These are phyloP conservation scores for Sequoiadendron giganteum DNA, from an alignment of 75 land plant genomes.

Conservation along the genomic window DNA sequence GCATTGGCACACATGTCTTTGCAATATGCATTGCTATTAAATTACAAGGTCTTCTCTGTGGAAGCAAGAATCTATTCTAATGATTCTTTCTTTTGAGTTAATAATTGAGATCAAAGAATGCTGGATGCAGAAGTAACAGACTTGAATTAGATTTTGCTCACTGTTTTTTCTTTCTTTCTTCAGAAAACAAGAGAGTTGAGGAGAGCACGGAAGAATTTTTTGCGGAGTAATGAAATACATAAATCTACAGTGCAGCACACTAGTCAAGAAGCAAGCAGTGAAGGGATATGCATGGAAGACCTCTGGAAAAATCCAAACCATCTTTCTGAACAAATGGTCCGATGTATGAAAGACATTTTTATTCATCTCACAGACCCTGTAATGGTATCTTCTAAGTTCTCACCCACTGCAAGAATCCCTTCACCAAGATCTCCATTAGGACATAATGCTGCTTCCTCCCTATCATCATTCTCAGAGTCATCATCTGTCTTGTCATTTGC, in stretches of 20 bases:
- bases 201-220: not conserved
- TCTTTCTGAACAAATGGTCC: slow-evolving; percentile 87
- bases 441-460: slow-evolving; percentile 43
- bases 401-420: slow-evolving; percentile 23
- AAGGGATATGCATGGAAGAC: slow-evolving; percentile 14
- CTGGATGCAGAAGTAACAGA: not conserved
- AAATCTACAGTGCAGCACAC: not conserved
- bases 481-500: slow-evolving; percentile 39
- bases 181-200: not conserved
- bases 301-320: slow-evolving; percentile 62
- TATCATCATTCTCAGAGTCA: slow-evolving; percentile 66
- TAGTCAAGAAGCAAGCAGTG: not conserved
- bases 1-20: not conserved
- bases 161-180: not conserved
- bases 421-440: slow-evolving; percentile 60
- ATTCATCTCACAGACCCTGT: slow-evolving; percentile 69
- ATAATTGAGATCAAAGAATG: not conserved
- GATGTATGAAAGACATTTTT: slow-evolving; percentile 84
- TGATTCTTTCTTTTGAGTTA: not conserved
- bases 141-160: not conserved
- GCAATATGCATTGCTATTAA: not conserved
- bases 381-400: slow-evolving; percentile 23
- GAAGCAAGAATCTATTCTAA: not conserved
- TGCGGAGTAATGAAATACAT: not conserved
- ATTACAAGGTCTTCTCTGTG: not conserved